phyloP scores from a whole-genome alignment of 176 grass and related monocot species.

The Aegilops sharonensis region DNA sequence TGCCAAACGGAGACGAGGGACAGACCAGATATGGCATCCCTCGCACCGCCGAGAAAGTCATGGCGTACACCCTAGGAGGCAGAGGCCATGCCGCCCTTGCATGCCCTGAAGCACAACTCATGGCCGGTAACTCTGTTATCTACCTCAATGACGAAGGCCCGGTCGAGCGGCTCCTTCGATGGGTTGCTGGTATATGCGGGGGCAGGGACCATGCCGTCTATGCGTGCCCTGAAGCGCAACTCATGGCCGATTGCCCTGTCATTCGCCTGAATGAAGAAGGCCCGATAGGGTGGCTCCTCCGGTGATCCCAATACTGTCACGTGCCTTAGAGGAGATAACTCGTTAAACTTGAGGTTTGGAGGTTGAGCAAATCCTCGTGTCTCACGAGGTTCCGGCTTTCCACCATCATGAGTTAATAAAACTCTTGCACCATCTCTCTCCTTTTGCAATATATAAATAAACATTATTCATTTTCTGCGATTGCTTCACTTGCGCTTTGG shows the following conservation, averaged over 20 bases:
- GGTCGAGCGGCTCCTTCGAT: background rate
- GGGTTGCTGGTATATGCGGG: background rate
- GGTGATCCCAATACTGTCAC: background rate
- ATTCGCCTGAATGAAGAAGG: background rate
- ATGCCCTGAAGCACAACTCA: background rate
- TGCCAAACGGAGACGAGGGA: too few relatives aligned
- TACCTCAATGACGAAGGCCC: background rate
- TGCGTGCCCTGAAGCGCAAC: background rate
- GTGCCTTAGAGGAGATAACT: background rate
- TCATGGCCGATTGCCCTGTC: background rate
- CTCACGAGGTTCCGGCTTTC: background rate
- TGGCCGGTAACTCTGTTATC: background rate
- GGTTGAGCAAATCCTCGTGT: background rate
- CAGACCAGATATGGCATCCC: too few relatives aligned
- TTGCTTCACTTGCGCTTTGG: background rate
- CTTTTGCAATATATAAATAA: too few relatives aligned
- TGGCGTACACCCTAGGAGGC: too few relatives aligned
- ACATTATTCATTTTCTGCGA: too few relatives aligned
- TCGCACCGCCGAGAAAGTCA: too few relatives aligned
- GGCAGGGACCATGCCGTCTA: too few relatives aligned
- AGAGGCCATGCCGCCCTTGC: background rate
- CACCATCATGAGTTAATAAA: too few relatives aligned
- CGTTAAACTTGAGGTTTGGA: background rate
- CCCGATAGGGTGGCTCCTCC: background rate
- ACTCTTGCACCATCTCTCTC: background rate